Evolutionary conservation across 768 basidiomycete species (phyloP).

Genomic region (Gyrodon lividus): DNA sequence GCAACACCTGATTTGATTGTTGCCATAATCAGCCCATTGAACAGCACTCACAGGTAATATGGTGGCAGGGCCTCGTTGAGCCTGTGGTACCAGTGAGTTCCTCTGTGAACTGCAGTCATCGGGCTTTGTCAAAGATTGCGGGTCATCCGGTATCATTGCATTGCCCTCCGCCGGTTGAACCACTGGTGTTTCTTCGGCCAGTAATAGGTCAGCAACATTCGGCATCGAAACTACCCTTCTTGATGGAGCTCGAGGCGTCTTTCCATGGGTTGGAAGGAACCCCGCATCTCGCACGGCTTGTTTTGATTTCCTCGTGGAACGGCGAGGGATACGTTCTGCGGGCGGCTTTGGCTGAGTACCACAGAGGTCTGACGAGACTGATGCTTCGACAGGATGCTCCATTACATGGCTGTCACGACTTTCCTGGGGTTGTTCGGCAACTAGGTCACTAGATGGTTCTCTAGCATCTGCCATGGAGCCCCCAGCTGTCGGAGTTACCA

Average conservation of each 20-base stretch:
- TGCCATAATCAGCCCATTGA: neutral
- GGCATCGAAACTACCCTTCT: neutral
- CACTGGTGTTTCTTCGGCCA: neutral
- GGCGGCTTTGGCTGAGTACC: neutral
- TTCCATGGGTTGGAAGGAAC: neutral
- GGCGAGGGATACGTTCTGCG: neutral
- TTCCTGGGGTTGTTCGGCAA: neutral
- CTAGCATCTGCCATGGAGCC: neutral
- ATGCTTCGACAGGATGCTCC: neutral
- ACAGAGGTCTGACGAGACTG: neutral
- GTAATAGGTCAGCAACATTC: neutral
- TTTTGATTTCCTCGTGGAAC: neutral
- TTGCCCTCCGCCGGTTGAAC: neutral
- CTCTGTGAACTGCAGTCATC: neutral
- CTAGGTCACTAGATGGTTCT: neutral
- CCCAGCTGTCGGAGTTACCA: neutral
- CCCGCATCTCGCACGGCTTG: slow-evolving; percentile 2
- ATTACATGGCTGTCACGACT: neutral
- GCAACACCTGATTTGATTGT: neutral
- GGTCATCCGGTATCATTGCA: neutral
- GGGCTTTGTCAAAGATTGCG: neutral
- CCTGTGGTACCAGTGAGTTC: neutral
- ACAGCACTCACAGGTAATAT: neutral
- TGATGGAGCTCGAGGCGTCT: neutral
- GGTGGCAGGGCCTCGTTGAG: neutral